Base-by-base conservation (phyloP, 2,329 filamentous ascomycete species). In the Penicillium brasilianum region DNA sequence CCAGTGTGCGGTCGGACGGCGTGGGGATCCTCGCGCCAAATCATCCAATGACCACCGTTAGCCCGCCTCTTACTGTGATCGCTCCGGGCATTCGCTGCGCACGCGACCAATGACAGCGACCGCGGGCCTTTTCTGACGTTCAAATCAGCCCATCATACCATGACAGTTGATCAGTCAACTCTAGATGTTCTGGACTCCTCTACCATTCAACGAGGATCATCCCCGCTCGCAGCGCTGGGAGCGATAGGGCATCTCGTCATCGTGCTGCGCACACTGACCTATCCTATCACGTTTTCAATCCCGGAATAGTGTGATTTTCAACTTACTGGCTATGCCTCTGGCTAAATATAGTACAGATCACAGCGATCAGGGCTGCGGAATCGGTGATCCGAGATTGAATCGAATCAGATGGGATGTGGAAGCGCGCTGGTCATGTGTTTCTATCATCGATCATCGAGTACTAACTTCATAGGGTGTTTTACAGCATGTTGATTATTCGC, bases 31-130 rank as follows among this genome's bases (percentile, higher is more conserved):
- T 60, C 64, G 66, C 65, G 65, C 54, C 57, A 66, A 68, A 39
- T 34, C 51, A 10, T 25, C 68, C 68, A 68, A 70, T 70, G 65
- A 65, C 34, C 39, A 22, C 8, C 22, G 30, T 4, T 2, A 62
- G 46, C 30, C 41, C 51, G 53, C 37, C 55, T 61, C 59, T 58
- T 28, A 55, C 60, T 58, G 68, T 70, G 68, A 70, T 67, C 64
- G 39, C 32, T 49, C 39, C 55, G 22, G 34, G 50, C 55, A 69
- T 66, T 66, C 55, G 63, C 63, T 55, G 34, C 25, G 34, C 53
- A 39, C 20, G 16, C 25, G 18, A 37, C 67, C 66, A 69, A 68
- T 69, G 20, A 59, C 30, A 60, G 7, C 18, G n/a, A 57, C 34
- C 1, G 14, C 55, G 57, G 57, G 52, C 60, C 56, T 61, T 57